Evolutionary conservation across 208 protist genomes (phyloP), one percentile per base, ranked within the genome.

Genomic region (Trypanosoma congolense): DNA sequence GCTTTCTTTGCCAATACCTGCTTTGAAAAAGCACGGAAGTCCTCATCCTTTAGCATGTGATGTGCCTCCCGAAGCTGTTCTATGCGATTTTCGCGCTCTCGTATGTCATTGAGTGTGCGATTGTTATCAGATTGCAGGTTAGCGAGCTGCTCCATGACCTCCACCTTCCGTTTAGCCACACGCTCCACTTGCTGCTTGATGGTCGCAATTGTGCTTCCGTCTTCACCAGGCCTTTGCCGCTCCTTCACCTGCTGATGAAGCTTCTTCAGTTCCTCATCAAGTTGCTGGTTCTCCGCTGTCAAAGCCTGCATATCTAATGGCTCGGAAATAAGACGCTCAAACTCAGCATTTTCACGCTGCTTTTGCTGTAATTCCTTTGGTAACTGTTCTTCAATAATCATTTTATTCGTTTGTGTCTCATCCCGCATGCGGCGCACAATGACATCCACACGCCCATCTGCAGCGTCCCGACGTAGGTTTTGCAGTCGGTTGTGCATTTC

Each of bases 321-420:
- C 62, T 93, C 84, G 46, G 80, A 88, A 40, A 96, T 47, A 10
- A 92, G 75, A 61, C 73, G 77, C 40, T 74, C 50, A 41, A 96
- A 77, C 68, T 87, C 84, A 2, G 56, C 67, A 56, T 93, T 92
- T 51, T 93, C 86, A 35, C 74, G 66, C 43, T 62, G 59, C 57
- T 77, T 85, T 33, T 72, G 68, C 44, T 93, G 77, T 22, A 90
- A 43, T 68, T 96, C 82, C 42, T 82, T 75, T 29, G 90, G 90
- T 35, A 96, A 69, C 57, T 93, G 77, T 50, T 96, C 82, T 21
- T 96, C 73, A 41, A 92, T 61, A 68, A 89, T 88, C 50, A 94
- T 93, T 21, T 76, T 61, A 52, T 87, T 90, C 19, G 83, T 87
- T 47, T 89, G 79, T 55, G 90, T 92, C 46, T 96, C 89, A 56